A percentile compares a stretch with the other conserved stretches of the same genome.
These are phyloP conservation scores for Dujonia santamariae DNA, from an alignment of 1,139 yeast genomes.

Conservation along the genomic window DNA sequence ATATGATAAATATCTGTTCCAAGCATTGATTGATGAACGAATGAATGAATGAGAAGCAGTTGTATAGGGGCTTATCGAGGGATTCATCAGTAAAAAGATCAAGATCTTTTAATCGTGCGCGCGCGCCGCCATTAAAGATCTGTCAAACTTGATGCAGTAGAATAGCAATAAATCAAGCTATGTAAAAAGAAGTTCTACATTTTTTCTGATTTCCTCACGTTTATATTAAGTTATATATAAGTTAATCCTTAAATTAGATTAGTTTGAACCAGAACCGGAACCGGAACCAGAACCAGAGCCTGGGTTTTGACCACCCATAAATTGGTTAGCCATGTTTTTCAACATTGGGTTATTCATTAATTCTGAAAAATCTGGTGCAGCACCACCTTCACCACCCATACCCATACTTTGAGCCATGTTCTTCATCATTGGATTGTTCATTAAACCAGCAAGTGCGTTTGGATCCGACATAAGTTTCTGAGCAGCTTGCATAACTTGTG, in stretches of 20 bases:
- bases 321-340: conserved; percentile 61
- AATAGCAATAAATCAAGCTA: too few species aligned
- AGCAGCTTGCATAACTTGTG: conserved; percentile 90
- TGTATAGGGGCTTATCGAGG: too few species aligned
- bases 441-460: conserved; percentile 66
- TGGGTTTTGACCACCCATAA: conserved; percentile 40
- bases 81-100: too few species aligned
- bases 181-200: too few species aligned
- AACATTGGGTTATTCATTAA: conserved; percentile 81
- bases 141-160: too few species aligned
- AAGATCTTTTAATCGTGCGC: too few species aligned
- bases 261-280: conserved; percentile 4
- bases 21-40: conserved; percentile 24
- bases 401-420: conserved; percentile 76
- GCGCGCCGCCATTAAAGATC: too few species aligned
- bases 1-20: conserved; percentile 45
- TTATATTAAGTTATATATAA: too few species aligned
- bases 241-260: too few species aligned
- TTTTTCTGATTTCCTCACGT: too few species aligned
- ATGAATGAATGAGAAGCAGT: too few species aligned
- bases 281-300: conserved; percentile 10
- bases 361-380: conserved; percentile 49
- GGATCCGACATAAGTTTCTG: conserved; percentile 93
- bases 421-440: conserved; percentile 77
- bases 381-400: conserved; percentile 42